Evolutionary conservation across 257 asterid genomes (phyloP).

Genomic region (Galeopsis tetrahit): DNA sequence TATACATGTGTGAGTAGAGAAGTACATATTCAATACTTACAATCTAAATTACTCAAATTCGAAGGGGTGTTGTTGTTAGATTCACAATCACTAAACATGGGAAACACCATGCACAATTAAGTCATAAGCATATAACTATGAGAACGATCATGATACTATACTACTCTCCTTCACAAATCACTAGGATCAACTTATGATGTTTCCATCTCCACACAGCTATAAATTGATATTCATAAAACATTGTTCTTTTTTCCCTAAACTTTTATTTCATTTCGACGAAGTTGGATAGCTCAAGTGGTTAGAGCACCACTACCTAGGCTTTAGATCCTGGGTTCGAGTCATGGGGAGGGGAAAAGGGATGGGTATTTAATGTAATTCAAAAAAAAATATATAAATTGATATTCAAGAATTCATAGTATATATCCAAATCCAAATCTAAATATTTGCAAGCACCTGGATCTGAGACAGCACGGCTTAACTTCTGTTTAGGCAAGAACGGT

Average conservation of each 20-base stretch:
- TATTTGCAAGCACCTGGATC: slow-evolving; percentile 7
- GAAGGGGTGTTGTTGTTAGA: neutral
- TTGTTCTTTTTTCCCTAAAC: too few species aligned
- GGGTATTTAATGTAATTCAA: too few species aligned
- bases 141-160: neutral
- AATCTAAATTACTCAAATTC: neutral
- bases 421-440: neutral
- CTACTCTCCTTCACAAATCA: slow-evolving; percentile 11
- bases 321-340: too few species aligned
- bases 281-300: too few species aligned
- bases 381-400: neutral
- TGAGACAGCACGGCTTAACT: neutral
- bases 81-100: neutral
- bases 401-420: neutral
- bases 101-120: neutral
- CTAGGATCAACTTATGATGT: neutral
- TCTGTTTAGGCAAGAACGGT: too few species aligned
- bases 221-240: neutral
- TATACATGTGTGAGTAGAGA: neutral
- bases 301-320: too few species aligned
- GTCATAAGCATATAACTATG: neutral
- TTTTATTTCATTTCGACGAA: too few species aligned
- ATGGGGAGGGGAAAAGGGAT: too few species aligned
- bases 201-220: slow-evolving; percentile 12
- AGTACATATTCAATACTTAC: neutral